phyloP scores from a whole-genome alignment of 441 rosid species.

The Populus hybrid region DNA sequence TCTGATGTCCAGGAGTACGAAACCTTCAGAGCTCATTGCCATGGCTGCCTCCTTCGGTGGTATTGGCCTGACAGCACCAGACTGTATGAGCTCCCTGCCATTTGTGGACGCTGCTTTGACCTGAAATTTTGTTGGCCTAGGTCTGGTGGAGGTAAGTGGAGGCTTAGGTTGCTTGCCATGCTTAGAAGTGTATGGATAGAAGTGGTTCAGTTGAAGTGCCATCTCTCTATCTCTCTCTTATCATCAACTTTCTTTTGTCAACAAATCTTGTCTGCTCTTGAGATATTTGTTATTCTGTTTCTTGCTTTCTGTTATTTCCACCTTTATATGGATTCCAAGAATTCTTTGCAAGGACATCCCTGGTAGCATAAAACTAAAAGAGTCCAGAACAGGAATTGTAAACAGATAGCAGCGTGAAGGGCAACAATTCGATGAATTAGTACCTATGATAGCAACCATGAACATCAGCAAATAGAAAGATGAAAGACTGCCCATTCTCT shows the following conservation, averaged over 20 bases:
- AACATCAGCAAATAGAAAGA: background rate
- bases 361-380: background rate
- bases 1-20: constrained; percentile 64
- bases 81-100: constrained; percentile 52
- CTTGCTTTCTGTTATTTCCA: background rate
- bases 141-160: constrained; percentile 6
- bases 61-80: constrained; percentile 61
- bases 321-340: background rate
- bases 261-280: background rate
- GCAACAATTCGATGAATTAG: background rate
- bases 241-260: constrained; percentile 4
- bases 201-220: constrained; percentile 41
- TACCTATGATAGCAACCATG: background rate
- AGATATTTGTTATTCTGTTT: background rate
- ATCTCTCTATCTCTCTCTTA: constrained; percentile 20
- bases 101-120: constrained; percentile 26
- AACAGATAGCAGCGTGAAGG: background rate
- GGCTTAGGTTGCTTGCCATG: constrained; percentile 17
- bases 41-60: constrained; percentile 54
- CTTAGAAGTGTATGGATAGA: constrained; percentile 18
- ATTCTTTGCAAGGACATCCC: background rate
- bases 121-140: constrained; percentile 20
- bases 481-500: no score
- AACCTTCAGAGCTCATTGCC: constrained; percentile 52
- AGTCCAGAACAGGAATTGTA: background rate